These are phyloP conservation scores for Russula vinacea DNA, from an alignment of 768 basidiomycete genomes.

Conservation along the genomic window DNA sequence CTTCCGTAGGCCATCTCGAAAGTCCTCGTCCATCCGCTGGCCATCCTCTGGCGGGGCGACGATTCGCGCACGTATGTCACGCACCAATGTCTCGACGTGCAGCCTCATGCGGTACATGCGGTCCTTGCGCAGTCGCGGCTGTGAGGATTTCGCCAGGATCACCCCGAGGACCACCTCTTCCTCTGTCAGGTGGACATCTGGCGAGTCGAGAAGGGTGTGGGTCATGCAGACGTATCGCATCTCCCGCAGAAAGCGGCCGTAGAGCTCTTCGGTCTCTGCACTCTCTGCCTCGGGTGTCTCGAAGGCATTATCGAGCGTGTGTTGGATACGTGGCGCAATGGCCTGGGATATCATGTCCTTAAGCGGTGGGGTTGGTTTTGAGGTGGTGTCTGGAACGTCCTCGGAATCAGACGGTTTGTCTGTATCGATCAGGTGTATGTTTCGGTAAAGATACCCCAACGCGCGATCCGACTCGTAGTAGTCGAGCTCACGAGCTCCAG, in stretches of 20 bases:
- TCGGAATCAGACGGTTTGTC: slow-evolving; percentile 32
- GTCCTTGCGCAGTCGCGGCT: slow-evolving; percentile 56
- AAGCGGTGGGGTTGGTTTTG: slow-evolving; percentile 1
- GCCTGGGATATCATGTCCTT: slow-evolving; percentile 17
- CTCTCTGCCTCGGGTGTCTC: slow-evolving; percentile 40
- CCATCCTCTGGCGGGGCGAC: background rate
- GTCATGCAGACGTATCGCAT: slow-evolving; percentile 65
- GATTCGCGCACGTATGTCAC: slow-evolving; percentile 41
- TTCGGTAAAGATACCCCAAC: slow-evolving; percentile 68
- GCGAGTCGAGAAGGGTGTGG: slow-evolving; percentile 57
- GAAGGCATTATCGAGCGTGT: slow-evolving; percentile 35
- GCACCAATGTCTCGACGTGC: slow-evolving; percentile 53
- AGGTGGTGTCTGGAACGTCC: background rate
- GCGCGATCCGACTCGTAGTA: slow-evolving; percentile 71
- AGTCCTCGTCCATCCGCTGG: background rate
- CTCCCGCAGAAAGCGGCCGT: slow-evolving; percentile 58
- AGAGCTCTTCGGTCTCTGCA: slow-evolving; percentile 35
- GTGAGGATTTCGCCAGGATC: slow-evolving; percentile 66
- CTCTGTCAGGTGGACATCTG: slow-evolving; percentile 57
- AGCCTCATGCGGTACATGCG: slow-evolving; percentile 61
- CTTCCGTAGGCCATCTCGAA: background rate
- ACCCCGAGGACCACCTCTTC: slow-evolving; percentile 76
- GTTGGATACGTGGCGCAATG: slow-evolving; percentile 17
- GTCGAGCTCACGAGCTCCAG: slow-evolving; percentile 51
- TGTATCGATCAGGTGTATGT: slow-evolving; percentile 47